These are phyloP conservation scores for Arachis hypogaea DNA, from an alignment of 306 rosid species.

Conservation along the genomic window DNA sequence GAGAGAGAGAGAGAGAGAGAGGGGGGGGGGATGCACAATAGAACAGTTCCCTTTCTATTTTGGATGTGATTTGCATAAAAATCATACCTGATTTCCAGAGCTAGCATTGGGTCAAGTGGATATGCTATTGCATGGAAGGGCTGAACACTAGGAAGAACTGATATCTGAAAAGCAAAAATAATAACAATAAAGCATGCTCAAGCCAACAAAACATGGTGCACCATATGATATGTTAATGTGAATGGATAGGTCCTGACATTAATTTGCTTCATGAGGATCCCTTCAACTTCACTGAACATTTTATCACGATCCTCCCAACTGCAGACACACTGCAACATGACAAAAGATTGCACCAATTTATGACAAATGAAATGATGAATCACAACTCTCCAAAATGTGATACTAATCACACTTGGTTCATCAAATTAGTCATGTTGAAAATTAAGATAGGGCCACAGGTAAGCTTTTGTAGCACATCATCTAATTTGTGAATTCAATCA, in stretches of 20 bases:
- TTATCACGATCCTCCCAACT: constrained; percentile 97
- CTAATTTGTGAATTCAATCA: constrained; percentile 12
- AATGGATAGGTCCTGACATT: constrained; percentile 58
- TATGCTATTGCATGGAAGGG: constrained; percentile 99
- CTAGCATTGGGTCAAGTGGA: constrained; percentile 94
- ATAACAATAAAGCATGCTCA: constrained; percentile 20
- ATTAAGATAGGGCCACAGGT: constrained; percentile 3
- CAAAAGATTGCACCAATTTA: constrained; percentile 22
- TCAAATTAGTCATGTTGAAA: background rate
- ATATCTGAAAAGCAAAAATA: constrained; percentile 62
- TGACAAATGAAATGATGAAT: constrained; percentile 6
- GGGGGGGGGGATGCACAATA: no score
- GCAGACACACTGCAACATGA: constrained; percentile 78
- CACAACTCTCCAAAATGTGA: constrained; percentile 1
- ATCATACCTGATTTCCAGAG: constrained; percentile 89
- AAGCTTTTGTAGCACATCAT: background rate
- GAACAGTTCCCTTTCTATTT: background rate
- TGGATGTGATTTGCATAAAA: background rate
- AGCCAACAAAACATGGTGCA: background rate
- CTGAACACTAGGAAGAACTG: constrained; percentile 99
- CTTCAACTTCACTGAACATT: constrained; percentile 92
- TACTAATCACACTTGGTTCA: background rate
- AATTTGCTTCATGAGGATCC: constrained; percentile 85
- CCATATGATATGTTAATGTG: background rate
- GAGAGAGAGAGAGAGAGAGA: no score